Conservation (phyloP, 2,329 filamentous ascomycete species). For the Conoideocrella luteorostrata region DNA sequence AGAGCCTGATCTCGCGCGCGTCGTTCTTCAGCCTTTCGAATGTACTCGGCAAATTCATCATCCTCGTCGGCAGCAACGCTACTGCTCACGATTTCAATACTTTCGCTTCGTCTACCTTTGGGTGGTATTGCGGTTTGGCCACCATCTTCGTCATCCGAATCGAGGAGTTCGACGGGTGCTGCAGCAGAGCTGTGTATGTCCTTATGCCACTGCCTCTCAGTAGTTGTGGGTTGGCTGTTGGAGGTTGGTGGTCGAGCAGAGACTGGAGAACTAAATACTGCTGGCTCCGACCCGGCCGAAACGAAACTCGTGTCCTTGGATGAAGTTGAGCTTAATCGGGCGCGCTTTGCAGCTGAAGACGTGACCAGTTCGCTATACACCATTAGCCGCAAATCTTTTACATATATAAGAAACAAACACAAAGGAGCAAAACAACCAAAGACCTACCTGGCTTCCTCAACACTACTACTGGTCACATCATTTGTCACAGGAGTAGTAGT, state of each 20-base stretch:
- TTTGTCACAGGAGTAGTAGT: constrained; percentile 1
- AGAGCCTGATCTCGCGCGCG: constrained; percentile 22
- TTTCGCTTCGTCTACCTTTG: constrained; percentile 13
- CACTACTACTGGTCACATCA: neutral
- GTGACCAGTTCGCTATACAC: constrained; percentile 25
- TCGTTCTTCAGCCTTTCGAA: constrained; percentile 33
- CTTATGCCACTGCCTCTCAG: neutral
- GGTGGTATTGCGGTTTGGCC: constrained; percentile 5
- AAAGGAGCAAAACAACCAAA: neutral
- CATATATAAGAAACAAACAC: neutral
- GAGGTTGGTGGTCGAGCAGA: constrained; percentile 14
- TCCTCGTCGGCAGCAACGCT: constrained; percentile 23
- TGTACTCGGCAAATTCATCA: constrained; percentile 40
- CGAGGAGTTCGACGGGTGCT: constrained; percentile 22
- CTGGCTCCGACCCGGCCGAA: constrained; percentile 9
- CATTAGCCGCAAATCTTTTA: too few relatives aligned
- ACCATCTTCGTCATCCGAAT: constrained; percentile 24
- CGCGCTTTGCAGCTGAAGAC: constrained; percentile 33
- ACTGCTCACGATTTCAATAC: constrained; percentile 20
- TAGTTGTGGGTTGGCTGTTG: neutral
- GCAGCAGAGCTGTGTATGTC: neutral
- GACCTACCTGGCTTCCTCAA: constrained; percentile 1
- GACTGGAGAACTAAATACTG: constrained; percentile 14
- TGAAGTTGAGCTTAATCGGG: constrained; percentile 18
- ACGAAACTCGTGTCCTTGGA: constrained; percentile 11